Base-by-base conservation (phyloP, 108 stramenopile species). In the Cyclotella atomus region DNA sequence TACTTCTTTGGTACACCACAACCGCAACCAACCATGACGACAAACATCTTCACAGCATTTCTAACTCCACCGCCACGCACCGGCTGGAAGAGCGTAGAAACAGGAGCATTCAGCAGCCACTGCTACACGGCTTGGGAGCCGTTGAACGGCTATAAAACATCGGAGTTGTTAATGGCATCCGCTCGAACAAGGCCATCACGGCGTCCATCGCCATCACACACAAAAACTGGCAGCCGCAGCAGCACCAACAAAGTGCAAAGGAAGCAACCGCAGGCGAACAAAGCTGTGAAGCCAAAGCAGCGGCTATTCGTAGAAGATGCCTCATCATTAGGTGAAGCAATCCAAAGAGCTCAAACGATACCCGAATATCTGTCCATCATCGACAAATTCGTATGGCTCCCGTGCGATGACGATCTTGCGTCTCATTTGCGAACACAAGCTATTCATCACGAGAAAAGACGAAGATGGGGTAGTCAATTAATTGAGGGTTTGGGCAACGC, bases 361-460 rank as follows among this genome's bases (percentile, higher is more conserved):
- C 19, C 27, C 24, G 77, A 79, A 33, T 54, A 71, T 53, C 32
- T 79, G 5, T 60, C 44, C 2, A 71, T 71, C 44, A 70, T 68
- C 24, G 70, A 71, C 32, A 71, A 67, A 59, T 79, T 79, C 44
- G 65, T 79, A n/a, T 90, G 89, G 89, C 71, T 90, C 9, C 89
- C 89, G 2, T 70, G 81, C 7, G 89, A 90, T 60, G 68, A 71
- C 30, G 50, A 79, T 54, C 84, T 90, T 56, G 69, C 85, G 43
- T 60, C 77, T 46, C 89, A 90, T 79, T 71, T 86, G 47, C 44
- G 62, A 36, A 73, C 75, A 45, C 89, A 90, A 67, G 52, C 46
- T 10, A 62, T 90, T 45, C 89, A 90, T 68, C 89, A 90, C 45
- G 89, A 90, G 36, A 86, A 84, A 76, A 81, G 89, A 63, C 59